Percentiles rank a stretch among this genome's conserved stretches.
Evolutionary conservation across 352 stramenopile species (phyloP).

Genomic region (Pythium scleroteichum): DNA sequence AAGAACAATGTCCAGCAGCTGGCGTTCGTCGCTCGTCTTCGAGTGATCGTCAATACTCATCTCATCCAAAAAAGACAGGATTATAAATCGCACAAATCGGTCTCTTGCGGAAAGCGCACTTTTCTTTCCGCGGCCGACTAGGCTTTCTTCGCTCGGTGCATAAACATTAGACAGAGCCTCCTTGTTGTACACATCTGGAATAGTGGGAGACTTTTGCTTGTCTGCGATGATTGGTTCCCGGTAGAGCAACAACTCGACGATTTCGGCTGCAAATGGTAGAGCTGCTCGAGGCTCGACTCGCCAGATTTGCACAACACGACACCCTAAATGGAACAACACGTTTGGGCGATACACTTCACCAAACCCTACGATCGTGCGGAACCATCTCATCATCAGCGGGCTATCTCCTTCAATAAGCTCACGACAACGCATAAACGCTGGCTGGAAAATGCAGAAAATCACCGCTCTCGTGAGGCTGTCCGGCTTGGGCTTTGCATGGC

Average conservation of each 20-base stretch:
- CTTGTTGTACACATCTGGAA: constrained; percentile 39
- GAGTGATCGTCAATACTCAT: constrained; percentile 11
- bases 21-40: neutral
- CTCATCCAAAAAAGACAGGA: constrained; percentile 67
- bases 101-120: constrained; percentile 47
- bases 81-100: constrained; percentile 66
- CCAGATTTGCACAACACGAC: constrained; percentile 67
- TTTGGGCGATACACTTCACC: constrained; percentile 65
- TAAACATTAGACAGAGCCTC: constrained; percentile 25
- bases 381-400: constrained; percentile 58
- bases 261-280: constrained; percentile 58
- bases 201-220: constrained; percentile 29
- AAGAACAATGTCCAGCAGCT: constrained; percentile 20
- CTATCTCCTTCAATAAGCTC: constrained; percentile 20
- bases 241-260: constrained; percentile 72
- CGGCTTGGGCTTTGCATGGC: constrained; percentile 65
- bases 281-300: constrained; percentile 48
- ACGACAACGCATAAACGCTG: constrained; percentile 46
- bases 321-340: constrained; percentile 78
- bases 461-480: constrained; percentile 67
- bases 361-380: constrained; percentile 52
- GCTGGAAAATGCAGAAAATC: constrained; percentile 72
- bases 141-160: neutral
- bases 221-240: constrained; percentile 69
- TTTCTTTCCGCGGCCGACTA: constrained; percentile 13